Conservation (phyloP, 768 basidiomycete genomes). For the Termitomyces sp. region DNA sequence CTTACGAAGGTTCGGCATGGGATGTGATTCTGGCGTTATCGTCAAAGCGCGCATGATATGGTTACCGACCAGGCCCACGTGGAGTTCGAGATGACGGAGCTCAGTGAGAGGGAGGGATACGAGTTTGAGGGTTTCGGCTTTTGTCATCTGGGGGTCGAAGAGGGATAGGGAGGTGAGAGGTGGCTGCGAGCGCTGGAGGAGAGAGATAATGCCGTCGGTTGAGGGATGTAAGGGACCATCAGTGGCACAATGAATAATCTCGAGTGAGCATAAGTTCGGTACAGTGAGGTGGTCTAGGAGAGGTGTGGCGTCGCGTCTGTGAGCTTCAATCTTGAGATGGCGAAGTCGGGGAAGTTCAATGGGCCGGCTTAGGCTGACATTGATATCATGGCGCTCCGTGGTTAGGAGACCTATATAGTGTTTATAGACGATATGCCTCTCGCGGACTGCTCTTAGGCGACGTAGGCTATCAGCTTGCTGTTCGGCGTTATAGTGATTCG, state of each 20-base stretch:
- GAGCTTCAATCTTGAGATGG: constrained; percentile 10
- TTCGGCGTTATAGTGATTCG: not conserved
- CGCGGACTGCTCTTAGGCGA: not conserved
- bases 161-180: constrained; percentile 3
- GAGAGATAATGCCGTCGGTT: not conserved
- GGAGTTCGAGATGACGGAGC: constrained; percentile 4
- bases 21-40: not conserved
- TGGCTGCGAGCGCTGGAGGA: constrained; percentile 7
- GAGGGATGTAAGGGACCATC: not conserved
- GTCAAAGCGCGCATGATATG: not conserved
- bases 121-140: not conserved
- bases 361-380: not conserved
- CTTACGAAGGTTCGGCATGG: not conserved
- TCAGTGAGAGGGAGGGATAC: not conserved
- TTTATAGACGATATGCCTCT: not conserved
- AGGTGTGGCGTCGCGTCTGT: constrained; percentile 1
- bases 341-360: constrained; percentile 10
- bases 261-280: constrained; percentile 1
- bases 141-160: constrained; percentile 8
- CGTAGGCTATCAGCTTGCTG: not conserved
- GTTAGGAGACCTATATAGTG: no score
- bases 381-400: not conserved
- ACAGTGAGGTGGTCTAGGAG: constrained; percentile 2
- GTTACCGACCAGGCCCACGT: not conserved
- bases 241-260: not conserved